These are phyloP conservation scores for Tuber calosporum DNA, from an alignment of 495 filamentous ascomycete genomes.

Conservation along the genomic window DNA sequence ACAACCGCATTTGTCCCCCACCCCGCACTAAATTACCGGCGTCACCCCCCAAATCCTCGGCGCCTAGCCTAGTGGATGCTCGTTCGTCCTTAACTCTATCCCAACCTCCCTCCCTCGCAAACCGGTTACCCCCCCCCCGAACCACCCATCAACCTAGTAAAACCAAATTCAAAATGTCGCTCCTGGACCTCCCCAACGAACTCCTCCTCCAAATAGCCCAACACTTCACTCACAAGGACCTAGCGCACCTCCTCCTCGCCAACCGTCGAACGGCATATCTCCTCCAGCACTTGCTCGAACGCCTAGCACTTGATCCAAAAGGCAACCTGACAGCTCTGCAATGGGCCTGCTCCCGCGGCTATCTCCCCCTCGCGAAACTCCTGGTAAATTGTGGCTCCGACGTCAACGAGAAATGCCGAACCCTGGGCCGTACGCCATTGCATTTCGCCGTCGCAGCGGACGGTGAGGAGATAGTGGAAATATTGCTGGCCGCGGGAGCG, in stretches of 20 bases:
- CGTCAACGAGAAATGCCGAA: not conserved
- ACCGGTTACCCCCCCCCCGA: not conserved
- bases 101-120: not conserved
- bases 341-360: not conserved
- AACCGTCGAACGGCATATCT: constrained; percentile 10
- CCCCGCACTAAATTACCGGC: not conserved
- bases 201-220: constrained; percentile 5
- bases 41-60: not conserved
- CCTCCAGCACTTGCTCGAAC: not conserved
- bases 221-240: not conserved
- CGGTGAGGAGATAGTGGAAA: not conserved
- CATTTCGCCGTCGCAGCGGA: not conserved
- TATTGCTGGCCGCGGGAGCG: not conserved
- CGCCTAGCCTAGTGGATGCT: too few species aligned
- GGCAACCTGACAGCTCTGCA: not conserved
- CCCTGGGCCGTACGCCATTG: not conserved
- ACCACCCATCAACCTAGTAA: not conserved
- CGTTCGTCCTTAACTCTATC: not conserved
- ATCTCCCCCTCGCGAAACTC: constrained; percentile 1
- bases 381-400: not conserved
- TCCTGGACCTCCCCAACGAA: constrained; percentile 16
- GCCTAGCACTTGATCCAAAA: constrained; percentile 8
- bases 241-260: constrained; percentile 8
- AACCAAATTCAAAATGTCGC: not conserved
- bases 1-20: not conserved